These are phyloP conservation scores for Eucalyptus cladocalyx DNA, from an alignment of 345 rosid genomes.

Conservation along the genomic window DNA sequence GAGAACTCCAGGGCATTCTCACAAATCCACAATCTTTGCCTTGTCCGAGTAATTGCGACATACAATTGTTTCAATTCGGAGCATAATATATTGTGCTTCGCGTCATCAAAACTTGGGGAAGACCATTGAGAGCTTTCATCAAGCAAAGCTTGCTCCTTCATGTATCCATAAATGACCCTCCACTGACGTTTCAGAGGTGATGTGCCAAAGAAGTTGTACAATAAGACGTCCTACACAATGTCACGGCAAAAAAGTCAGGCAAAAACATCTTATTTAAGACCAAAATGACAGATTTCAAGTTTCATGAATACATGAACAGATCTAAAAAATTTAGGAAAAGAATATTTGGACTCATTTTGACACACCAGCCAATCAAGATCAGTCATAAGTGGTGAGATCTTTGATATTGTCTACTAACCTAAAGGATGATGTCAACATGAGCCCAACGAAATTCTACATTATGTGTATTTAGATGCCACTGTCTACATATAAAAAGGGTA, in stretches of 20 bases:
- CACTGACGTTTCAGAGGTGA: constrained; percentile 32
- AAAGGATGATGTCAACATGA: background rate
- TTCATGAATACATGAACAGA: background rate
- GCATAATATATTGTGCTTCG: constrained; percentile 28
- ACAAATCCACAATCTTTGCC: constrained; percentile 46
- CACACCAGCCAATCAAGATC: background rate
- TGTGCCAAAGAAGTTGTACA: constrained; percentile 43
- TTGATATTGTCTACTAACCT: background rate
- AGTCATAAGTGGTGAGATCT: background rate
- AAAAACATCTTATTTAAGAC: background rate
- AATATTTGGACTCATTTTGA: background rate
- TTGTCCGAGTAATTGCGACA: constrained; percentile 39
- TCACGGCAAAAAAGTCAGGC: background rate
- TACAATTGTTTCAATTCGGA: constrained; percentile 22
- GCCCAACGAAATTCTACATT: background rate
- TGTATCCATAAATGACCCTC: constrained; percentile 36
- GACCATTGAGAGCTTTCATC: background rate
- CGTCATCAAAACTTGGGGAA: constrained; percentile 12
- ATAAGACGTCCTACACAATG: constrained; percentile 26
- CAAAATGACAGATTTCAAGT: background rate
- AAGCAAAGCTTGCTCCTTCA: background rate
- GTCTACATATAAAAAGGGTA: background rate
- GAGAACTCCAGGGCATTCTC: constrained; percentile 22
- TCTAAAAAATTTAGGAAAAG: background rate
- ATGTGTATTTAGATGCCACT: background rate